Evolutionary conservation across 2,329 filamentous ascomycete species (phyloP).

Genomic region (Ceratocystiopsis sp.): DNA sequence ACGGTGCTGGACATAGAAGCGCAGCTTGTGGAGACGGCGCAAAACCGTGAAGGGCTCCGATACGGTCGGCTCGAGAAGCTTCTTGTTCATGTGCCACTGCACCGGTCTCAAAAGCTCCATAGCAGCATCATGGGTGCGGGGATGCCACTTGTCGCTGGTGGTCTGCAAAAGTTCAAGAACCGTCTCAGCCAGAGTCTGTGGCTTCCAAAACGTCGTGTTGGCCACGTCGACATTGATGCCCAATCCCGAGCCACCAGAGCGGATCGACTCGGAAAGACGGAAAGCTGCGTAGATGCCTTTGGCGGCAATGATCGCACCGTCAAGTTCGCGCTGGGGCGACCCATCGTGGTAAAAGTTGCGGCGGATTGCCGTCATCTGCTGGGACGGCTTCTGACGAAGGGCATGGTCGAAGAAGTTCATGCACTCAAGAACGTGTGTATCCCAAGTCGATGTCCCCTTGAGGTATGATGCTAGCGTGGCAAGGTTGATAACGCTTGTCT

Average conservation of each 20-base stretch:
- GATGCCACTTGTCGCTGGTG: constrained; percentile 11
- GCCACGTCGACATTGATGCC: constrained; percentile 81
- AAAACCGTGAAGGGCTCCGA: constrained; percentile 39
- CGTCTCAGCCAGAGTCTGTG: constrained; percentile 22
- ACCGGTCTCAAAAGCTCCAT: constrained; percentile 20
- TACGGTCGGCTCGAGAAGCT: constrained; percentile 13
- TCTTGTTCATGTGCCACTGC: constrained; percentile 6
- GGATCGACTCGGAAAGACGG: constrained; percentile 45
- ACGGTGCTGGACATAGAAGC: constrained; percentile 38
- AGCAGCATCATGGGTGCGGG: constrained; percentile 13
- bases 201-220: constrained; percentile 74
- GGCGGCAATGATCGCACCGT: constrained; percentile 45
- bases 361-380: constrained; percentile 53
- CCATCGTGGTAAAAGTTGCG: constrained; percentile 59
- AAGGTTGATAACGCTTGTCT: constrained; percentile 53
- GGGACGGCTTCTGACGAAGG: constrained; percentile 60
- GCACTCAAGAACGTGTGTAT: constrained; percentile 54
- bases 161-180: constrained; percentile 13
- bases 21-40: constrained; percentile 34
- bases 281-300: constrained; percentile 85
- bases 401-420: constrained; percentile 84
- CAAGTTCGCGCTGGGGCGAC: constrained; percentile 35
- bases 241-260: constrained; percentile 38
- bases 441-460: constrained; percentile 37
- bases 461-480: constrained; percentile 50